Evolutionary conservation across 352 stramenopile species (phyloP).

Genomic region (Globisporangium nagaii): DNA sequence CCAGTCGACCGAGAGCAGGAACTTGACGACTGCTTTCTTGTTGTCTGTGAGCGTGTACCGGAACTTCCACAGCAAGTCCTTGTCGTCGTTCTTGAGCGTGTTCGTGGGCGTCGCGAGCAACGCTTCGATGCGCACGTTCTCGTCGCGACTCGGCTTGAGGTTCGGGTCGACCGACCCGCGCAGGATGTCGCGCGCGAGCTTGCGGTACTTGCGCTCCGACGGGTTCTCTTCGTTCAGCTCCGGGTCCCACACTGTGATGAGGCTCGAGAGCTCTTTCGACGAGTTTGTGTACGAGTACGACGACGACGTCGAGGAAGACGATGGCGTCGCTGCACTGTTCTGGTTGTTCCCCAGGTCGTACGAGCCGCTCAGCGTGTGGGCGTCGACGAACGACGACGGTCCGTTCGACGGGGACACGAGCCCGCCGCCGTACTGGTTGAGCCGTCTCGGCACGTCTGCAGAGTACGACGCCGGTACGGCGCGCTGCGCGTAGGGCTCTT

Average conservation of each 20-base stretch:
- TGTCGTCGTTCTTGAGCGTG: conserved; percentile 90
- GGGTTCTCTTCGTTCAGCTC: conserved; percentile 88
- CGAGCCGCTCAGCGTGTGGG: conserved; percentile 37
- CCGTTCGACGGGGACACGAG: conserved; percentile 10
- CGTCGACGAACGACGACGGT: conserved; percentile 24
- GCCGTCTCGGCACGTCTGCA: conserved; percentile 33
- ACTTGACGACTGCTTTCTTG: conserved; percentile 96
- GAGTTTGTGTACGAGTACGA: conserved; percentile 17
- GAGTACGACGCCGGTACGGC: conserved; percentile 50
- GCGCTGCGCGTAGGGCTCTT: conserved; percentile 85
- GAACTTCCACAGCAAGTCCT: conserved; percentile 95
- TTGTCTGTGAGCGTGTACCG: conserved; percentile 94
- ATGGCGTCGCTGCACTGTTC: conserved; percentile 1
- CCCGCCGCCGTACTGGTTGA: conserved; percentile 28
- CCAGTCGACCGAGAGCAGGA: conserved; percentile 98
- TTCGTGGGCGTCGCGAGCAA: conserved; percentile 93
- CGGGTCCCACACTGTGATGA: conserved; percentile 81
- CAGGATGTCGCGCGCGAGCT: conserved; percentile 93
- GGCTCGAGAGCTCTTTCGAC: conserved; percentile 31
- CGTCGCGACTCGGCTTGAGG: conserved; percentile 95
- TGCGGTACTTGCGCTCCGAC: conserved; percentile 98
- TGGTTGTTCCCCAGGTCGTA: conserved; percentile 29
- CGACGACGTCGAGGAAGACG: not conserved
- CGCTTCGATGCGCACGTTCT: conserved; percentile 89
- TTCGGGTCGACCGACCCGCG: conserved; percentile 96